Percentiles rank a stretch among this genome's conserved stretches.
Conservation (phyloP, 345 rosid genomes). For the Microcos paniculata region DNA sequence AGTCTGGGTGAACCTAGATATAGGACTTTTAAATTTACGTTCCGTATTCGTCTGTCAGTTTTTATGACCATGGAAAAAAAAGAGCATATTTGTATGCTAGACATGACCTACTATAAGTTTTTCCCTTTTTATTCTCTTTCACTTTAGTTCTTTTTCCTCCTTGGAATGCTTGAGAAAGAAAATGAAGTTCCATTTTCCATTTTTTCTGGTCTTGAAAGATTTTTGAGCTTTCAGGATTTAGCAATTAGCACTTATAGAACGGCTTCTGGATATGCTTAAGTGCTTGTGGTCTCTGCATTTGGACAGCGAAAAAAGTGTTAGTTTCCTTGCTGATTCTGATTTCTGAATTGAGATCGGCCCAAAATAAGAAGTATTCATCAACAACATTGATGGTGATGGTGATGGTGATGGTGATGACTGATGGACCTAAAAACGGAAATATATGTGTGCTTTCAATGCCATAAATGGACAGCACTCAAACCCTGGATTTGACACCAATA, state of each 20-base stretch:
- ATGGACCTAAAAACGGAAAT: neutral
- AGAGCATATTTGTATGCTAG: neutral
- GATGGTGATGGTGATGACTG: neutral
- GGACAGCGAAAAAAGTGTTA: neutral
- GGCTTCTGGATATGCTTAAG: neutral
- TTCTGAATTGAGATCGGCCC: neutral
- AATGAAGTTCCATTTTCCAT: neutral
- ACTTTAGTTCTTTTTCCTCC: neutral
- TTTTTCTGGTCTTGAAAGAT: neutral
- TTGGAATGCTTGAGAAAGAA: neutral
- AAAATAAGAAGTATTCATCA: neutral
- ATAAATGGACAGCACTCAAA: neutral
- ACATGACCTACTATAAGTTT: neutral
- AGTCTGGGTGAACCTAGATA: neutral
- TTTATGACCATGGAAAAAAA: neutral
- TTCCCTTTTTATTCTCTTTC: neutral
- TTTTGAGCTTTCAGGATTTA: neutral
- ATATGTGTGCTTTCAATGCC: neutral
- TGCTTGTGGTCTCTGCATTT: neutral
- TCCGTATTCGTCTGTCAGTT: neutral
- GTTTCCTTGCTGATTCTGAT: neutral
- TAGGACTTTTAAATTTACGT: neutral
- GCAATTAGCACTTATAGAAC: neutral
- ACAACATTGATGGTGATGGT: neutral
- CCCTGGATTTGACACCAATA: neutral